Evolutionary conservation across 805 yeast species (phyloP).

Genomic region (Teunomyces panamensis): DNA sequence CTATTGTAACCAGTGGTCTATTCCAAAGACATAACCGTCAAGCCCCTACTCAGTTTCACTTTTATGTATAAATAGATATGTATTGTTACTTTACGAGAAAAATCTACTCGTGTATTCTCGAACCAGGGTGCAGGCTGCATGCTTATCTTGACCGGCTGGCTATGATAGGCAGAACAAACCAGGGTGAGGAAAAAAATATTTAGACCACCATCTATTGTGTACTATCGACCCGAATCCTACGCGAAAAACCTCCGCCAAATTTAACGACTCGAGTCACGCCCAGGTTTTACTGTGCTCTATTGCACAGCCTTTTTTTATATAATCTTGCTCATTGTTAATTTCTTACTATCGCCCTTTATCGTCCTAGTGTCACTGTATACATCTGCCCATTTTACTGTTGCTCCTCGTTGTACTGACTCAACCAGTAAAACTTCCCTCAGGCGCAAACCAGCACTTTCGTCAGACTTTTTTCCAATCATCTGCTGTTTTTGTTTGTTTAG

Average conservation of each 20-base stretch:
- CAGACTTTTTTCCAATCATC: not conserved
- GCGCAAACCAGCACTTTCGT: not conserved
- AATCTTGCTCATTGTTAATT: not conserved
- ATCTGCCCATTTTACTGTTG: not conserved
- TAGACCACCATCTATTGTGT: not conserved
- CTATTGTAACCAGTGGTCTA: conserved; percentile 26
- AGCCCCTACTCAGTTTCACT: no score
- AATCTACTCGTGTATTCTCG: no score
- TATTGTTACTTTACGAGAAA: no score
- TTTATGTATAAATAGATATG: no score
- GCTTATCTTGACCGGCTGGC: not conserved
- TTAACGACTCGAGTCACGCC: not conserved
- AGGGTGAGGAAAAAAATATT: not conserved
- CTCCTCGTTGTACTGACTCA: not conserved
- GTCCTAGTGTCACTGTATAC: not conserved
- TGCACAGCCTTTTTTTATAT: not conserved
- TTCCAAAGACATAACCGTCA: conserved; percentile 5
- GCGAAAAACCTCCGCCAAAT: not conserved
- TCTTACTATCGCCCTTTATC: not conserved
- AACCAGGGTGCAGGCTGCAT: not conserved
- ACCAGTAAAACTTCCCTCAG: not conserved
- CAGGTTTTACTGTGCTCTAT: not conserved
- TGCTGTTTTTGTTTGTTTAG: not conserved
- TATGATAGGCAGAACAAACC: not conserved
- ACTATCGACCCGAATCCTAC: not conserved